Base-by-base conservation (phyloP, 2,329 filamentous ascomycete genomes). In the Cylindrodendrum hubeiense region DNA sequence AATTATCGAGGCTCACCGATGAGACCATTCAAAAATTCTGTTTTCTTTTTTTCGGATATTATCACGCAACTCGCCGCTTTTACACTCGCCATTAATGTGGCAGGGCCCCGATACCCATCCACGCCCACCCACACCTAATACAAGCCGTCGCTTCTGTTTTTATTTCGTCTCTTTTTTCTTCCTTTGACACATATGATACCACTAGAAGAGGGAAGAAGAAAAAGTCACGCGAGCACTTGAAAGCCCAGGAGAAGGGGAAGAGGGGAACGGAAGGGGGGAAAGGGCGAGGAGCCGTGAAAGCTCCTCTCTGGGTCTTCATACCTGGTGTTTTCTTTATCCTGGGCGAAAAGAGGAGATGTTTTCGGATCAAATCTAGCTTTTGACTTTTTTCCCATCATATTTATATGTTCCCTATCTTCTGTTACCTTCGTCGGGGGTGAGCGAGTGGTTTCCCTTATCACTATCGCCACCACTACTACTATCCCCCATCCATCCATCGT, bases 131-230 rank as follows among this genome's bases (percentile, higher is more conserved):
- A 67, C 65, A 65, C 69, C 66, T 74, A 75, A 75, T 75, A 68
- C 65, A 66, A 75, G 67, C 67, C 39, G 57, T 71, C 61, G 65
- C 66, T 71, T 69, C 50, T 64, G 61, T 65, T 74, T 64, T 73
- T 67, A 49, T 67, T 70, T 68, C 63, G 39, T 65, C 58, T 69
- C 66, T 47, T 58, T 61, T 53, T 64, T 67, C 60, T 44, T 69
- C 63, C 67, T 69, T 67, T 65, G 61, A 70, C 64, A 68, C 67
- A 75, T 66, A 75, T 75, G 74, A 76, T 76, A 76, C 74, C 73
- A 74, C 73, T 75, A 75, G 71, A 74, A 69, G 68, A 67, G 66
- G 66, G 66, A 74, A 67, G 63, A 69, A 72, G 67, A 66, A 70
- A 64, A 71, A 69, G 72, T 63, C 65, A 62, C 53, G 66, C 60